Evolutionary conservation across 441 rosid genomes (phyloP).

Genomic region (Syzygium syzygioides): DNA sequence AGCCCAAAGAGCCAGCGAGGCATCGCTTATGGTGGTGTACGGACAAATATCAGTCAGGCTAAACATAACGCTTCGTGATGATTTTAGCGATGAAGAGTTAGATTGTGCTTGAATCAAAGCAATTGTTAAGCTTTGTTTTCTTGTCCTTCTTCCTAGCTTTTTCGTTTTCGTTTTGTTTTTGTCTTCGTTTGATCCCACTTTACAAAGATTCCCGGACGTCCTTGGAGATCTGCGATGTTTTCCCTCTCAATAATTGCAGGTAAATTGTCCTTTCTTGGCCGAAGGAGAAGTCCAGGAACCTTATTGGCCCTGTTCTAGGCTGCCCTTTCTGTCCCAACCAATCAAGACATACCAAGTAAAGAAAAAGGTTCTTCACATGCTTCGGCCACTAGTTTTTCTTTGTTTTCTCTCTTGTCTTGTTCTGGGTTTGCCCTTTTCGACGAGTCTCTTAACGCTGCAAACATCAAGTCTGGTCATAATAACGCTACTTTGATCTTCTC

Average conservation of each 20-base stretch:
- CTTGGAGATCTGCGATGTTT: background rate
- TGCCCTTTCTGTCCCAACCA: background rate
- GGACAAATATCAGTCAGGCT: background rate
- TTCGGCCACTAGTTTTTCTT: background rate
- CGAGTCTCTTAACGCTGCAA: background rate
- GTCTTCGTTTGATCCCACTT: too few relatives aligned
- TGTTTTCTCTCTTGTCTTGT: background rate
- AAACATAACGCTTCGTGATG: background rate
- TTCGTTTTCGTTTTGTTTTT: background rate
- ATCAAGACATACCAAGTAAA: background rate
- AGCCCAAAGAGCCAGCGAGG: background rate
- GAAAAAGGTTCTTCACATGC: background rate
- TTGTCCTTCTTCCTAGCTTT: background rate
- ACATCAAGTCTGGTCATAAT: background rate
- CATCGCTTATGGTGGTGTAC: background rate
- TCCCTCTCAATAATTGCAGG: background rate
- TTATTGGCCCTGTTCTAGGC: background rate
- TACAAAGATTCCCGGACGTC: background rate
- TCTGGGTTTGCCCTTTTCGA: background rate
- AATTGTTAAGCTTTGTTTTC: background rate
- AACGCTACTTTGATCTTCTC: background rate
- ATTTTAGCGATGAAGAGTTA: background rate
- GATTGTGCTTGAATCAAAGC: background rate
- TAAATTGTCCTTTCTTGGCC: background rate
- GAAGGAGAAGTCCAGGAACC: background rate